phyloP scores from a whole-genome alignment of 2,329 filamentous ascomycete species.

The Macrophomina tecta region DNA sequence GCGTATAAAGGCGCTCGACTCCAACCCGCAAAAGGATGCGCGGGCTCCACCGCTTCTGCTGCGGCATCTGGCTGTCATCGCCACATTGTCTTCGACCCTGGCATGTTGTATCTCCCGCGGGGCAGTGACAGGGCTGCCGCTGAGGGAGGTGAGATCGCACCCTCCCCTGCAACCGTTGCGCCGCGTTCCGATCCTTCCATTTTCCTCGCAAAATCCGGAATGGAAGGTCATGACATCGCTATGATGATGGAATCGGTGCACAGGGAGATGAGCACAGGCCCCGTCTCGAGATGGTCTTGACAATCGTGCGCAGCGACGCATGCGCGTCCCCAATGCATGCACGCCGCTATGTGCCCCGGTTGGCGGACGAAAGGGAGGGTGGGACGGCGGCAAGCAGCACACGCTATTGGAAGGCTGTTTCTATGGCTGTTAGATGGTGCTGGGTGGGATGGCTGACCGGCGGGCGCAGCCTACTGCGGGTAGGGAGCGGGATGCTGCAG shows the following conservation, averaged over 20 bases:
- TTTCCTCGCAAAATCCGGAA: neutral
- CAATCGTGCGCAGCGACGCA: neutral
- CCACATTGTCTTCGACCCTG: neutral
- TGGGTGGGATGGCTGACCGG: neutral
- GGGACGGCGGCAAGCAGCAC: neutral
- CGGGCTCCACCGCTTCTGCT: neutral
- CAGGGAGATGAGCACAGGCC: neutral
- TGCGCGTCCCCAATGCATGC: slow-evolving; percentile 8
- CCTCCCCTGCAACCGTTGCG: neutral
- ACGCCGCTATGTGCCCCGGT: slow-evolving; percentile 10
- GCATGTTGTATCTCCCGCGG: neutral
- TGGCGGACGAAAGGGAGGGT: neutral
- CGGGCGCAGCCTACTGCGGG: neutral
- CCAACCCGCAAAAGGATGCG: too few species aligned
- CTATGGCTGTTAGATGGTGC: neutral
- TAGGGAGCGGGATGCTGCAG: slow-evolving; percentile 23
- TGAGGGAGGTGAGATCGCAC: neutral
- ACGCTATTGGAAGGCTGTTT: neutral
- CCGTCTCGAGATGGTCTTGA: neutral
- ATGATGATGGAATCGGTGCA: neutral
- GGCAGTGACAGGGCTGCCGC: neutral
- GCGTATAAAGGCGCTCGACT: too few species aligned
- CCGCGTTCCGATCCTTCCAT: neutral
- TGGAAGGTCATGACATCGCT: neutral
- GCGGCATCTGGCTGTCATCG: neutral